Evolutionary conservation across 2,329 filamentous ascomycete species (phyloP).

Genomic region (Rhynchosporium secalis): DNA sequence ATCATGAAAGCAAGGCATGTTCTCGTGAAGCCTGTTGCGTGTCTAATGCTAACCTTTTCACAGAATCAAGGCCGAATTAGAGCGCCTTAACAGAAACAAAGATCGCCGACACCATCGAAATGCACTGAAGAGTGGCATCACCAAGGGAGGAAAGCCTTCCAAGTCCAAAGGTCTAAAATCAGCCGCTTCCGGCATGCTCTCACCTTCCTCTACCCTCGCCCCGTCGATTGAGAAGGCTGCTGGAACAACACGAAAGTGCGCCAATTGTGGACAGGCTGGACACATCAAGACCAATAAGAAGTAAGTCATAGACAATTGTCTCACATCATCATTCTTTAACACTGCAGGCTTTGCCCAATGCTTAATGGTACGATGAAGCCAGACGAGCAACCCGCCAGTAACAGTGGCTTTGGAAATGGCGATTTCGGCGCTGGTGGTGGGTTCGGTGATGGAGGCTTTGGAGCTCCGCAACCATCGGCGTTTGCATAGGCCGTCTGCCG

Average conservation of each 20-base stretch:
- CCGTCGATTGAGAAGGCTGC: conserved; percentile 52
- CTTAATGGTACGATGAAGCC: conserved; percentile 79
- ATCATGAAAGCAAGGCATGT: conserved; percentile 1
- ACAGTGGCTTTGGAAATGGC: conserved; percentile 53
- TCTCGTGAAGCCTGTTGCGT: no score
- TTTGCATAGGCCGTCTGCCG: conserved; percentile 4
- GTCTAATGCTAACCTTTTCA: background rate
- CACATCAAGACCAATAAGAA: conserved; percentile 99
- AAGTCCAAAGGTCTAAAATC: conserved; percentile 4
- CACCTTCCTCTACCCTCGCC: conserved; percentile 47
- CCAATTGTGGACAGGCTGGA: conserved; percentile 93
- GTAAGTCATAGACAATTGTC: conserved; percentile 48
- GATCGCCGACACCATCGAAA: conserved; percentile 79
- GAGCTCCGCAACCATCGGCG: conserved; percentile 15
- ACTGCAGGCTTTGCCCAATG: conserved; percentile 72
- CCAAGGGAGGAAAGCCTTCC: conserved; percentile 1
- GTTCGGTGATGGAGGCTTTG: conserved; percentile 5
- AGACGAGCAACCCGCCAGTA: conserved; percentile 55
- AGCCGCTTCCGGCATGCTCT: conserved; percentile 38
- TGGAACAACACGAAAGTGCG: conserved; percentile 86
- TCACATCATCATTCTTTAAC: conserved; percentile 20
- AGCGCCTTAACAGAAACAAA: conserved; percentile 85
- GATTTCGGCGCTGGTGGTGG: conserved; percentile 2
- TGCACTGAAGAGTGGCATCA: conserved; percentile 14
- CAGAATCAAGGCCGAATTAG: conserved; percentile 72